Base-by-base conservation (phyloP, 1,139 yeast species). In the Saccharomyces uvarum region DNA sequence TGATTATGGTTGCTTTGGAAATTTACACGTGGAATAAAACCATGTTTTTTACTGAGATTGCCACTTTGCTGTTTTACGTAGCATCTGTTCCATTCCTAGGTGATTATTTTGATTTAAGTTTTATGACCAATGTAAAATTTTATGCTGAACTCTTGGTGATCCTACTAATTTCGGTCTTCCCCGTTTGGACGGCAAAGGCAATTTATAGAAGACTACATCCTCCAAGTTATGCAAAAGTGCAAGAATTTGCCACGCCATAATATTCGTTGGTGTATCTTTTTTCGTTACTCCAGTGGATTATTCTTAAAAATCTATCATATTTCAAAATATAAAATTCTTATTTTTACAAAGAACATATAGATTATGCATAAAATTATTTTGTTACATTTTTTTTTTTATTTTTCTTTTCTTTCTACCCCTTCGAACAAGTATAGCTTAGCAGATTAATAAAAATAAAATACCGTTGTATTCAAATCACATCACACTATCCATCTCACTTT, bases 221-320 rank as follows among this genome's bases (percentile, higher is more conserved):
- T 7, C 99, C 99, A 46, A 90, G 88, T 67, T 93, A 95, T 70
- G 98, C 98, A n/a, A 93, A 93, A 69, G 98, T 93, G 51, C 97
- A 88, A 70, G 95, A 68, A 52, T 69, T 69, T 56, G 44, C 44
- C 24, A 38, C 44, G 5, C 44, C 44, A 19, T 38, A 5, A 16
- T 16, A 4, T 38, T 13, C 16, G 9, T 16, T 9, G n/a, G 44
- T 19, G 6, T 14, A 19, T 16, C 13, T 16, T 14, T 3, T 33
- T 14, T 33, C 16, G 24, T 38, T 9, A 9, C 5, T 16, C 61
- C 69, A 2, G 61, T 61, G 26, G 70, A 63, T 24, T 67, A 57
- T n/a, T 13, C 9, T 50, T 49, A 42, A 21, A 50, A 21, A 49
- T 49, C 27, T 21, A 28, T 24, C 33, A 13, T 38, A 14, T 41